Percentiles rank a stretch among this genome's conserved stretches.
phyloP scores from a whole-genome alignment of 2,329 filamentous ascomycete genomes.

The Paracoccidioides brasiliensis region DNA sequence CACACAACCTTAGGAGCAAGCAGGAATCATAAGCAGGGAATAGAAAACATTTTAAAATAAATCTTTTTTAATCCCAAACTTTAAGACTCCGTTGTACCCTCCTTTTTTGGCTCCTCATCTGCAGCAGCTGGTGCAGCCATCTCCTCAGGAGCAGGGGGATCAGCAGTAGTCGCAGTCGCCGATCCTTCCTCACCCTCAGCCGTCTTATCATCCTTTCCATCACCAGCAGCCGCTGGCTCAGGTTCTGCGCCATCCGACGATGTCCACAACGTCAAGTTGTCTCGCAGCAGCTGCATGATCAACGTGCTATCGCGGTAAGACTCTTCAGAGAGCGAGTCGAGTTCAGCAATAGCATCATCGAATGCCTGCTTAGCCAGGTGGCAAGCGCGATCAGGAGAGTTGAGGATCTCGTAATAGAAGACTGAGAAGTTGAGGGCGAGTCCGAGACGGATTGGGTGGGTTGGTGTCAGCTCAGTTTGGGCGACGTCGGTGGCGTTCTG shows the following conservation, averaged over 20 bases:
- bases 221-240: conserved; percentile 41
- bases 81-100: conserved; percentile 22
- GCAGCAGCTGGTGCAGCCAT: conserved; percentile 1
- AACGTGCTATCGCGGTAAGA: conserved; percentile 98
- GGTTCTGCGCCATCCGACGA: conserved; percentile 76
- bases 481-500: conserved; percentile 95
- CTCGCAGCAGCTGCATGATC: conserved; percentile 97
- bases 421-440: conserved; percentile 98
- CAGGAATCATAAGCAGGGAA: conserved; percentile 8
- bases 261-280: conserved; percentile 97
- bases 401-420: conserved; percentile 99
- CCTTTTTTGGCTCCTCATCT: conserved; percentile 8
- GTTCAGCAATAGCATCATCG: conserved; percentile 95
- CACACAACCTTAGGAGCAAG: conserved; percentile 8
- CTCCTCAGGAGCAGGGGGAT: neutral
- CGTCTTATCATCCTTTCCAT: conserved; percentile 50
- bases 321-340: conserved; percentile 94
- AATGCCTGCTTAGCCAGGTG: conserved; percentile 98
- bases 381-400: conserved; percentile 94
- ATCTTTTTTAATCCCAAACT: neutral
- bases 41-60: neutral
- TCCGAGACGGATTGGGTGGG: conserved; percentile 94
- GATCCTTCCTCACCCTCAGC: conserved; percentile 30
- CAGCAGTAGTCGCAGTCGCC: conserved; percentile 12
- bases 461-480: conserved; percentile 92